Percentiles rank a stretch among this genome's conserved stretches.
Evolutionary conservation across 2,329 filamentous ascomycete genomes (phyloP).

Genomic region (Aspergillus neoniger): DNA sequence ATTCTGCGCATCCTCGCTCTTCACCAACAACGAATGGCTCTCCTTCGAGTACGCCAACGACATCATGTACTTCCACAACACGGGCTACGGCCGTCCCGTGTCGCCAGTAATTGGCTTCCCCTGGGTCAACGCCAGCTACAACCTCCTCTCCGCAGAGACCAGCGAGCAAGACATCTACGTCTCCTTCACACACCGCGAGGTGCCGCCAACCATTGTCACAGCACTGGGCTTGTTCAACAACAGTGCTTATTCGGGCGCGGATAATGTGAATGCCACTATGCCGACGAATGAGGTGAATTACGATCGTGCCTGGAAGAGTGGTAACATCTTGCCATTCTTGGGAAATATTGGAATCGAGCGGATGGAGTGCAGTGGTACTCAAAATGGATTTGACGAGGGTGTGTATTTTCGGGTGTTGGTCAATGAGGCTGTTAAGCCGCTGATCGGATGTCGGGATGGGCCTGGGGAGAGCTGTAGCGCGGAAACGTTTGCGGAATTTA

Average conservation of each 20-base stretch:
- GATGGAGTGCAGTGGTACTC: constrained; percentile 59
- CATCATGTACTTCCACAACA: constrained; percentile 65
- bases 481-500: constrained; percentile 45
- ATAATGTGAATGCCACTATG: constrained; percentile 64
- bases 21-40: constrained; percentile 65
- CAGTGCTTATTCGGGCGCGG: constrained; percentile 56
- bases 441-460: constrained; percentile 52
- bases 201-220: constrained; percentile 67
- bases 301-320: constrained; percentile 64
- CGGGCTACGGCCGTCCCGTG: constrained; percentile 63
- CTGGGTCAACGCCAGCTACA: constrained; percentile 65
- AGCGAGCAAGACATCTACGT: constrained; percentile 62
- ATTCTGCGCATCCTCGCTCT: constrained; percentile 62
- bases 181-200: constrained; percentile 69
- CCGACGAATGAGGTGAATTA: constrained; percentile 64
- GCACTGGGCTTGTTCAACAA: constrained; percentile 72
- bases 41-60: constrained; percentile 67
- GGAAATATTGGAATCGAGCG: constrained; percentile 68
- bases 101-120: constrained; percentile 64
- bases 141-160: constrained; percentile 46
- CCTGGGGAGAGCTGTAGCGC: constrained; percentile 54
- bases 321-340: constrained; percentile 65
- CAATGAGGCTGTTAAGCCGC: constrained; percentile 53
- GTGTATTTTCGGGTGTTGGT: constrained; percentile 57
- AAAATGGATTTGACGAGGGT: constrained; percentile 56